Evolutionary conservation across 2,329 filamentous ascomycete genomes (phyloP).

Genomic region (Tolypocladium endophyticum): DNA sequence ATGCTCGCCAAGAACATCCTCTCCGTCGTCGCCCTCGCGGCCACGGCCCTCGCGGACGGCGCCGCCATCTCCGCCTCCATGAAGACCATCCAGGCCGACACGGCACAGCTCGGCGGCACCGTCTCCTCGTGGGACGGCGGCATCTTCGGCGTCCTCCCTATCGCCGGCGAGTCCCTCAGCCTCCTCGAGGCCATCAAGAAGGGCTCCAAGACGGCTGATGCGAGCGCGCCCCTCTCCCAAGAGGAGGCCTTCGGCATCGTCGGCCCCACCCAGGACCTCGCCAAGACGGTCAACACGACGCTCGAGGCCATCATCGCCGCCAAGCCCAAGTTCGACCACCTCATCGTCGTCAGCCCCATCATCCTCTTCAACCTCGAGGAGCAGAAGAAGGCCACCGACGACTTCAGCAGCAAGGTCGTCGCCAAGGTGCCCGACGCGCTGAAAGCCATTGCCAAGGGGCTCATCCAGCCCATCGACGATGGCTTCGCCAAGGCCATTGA

Average conservation of each 20-base stretch:
- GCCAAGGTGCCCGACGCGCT: constrained; percentile 27
- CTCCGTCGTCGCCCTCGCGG: constrained; percentile 10
- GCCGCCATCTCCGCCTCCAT: constrained; percentile 23
- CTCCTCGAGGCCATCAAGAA: constrained; percentile 29
- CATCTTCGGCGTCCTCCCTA: constrained; percentile 26
- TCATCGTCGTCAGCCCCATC: constrained; percentile 30
- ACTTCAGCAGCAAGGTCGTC: constrained; percentile 25
- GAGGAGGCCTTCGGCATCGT: constrained; percentile 28
- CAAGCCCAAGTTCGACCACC: constrained; percentile 32
- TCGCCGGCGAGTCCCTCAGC: constrained; percentile 24
- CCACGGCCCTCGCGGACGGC: constrained; percentile 19
- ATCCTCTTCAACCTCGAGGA: constrained; percentile 30
- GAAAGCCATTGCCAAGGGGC: constrained; percentile 17
- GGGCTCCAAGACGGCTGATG: constrained; percentile 24
- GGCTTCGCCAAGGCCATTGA: constrained; percentile 27
- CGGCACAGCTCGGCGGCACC: constrained; percentile 20
- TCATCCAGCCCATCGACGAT: constrained; percentile 27
- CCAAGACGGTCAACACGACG: constrained; percentile 24
- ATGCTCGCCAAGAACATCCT: constrained; percentile 15
- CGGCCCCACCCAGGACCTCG: constrained; percentile 22
- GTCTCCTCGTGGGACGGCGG: constrained; percentile 27
- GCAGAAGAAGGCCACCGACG: constrained; percentile 27
- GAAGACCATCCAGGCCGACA: constrained; percentile 20
- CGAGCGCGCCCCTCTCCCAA: constrained; percentile 25
- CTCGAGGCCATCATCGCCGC: constrained; percentile 25